Conservation (phyloP, 768 basidiomycete genomes). For the Podaxis sp. region DNA sequence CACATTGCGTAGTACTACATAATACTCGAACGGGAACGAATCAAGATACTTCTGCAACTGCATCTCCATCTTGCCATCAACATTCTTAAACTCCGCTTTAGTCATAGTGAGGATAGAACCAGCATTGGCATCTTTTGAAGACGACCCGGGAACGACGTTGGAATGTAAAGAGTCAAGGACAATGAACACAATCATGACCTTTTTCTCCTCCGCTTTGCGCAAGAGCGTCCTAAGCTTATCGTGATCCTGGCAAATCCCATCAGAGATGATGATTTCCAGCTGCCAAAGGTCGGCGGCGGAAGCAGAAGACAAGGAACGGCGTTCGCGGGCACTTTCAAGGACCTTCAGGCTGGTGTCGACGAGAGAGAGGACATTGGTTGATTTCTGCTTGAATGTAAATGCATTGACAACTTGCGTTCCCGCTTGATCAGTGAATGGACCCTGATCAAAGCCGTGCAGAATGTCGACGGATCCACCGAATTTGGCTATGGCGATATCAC, state of each 20-base stretch:
- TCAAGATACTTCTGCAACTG: constrained; percentile 89
- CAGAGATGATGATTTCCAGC: constrained; percentile 96
- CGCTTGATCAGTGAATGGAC: constrained; percentile 76
- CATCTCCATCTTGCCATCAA: constrained; percentile 82
- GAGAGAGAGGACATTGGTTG: constrained; percentile 83
- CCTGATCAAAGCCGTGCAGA: constrained; percentile 82
- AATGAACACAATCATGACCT: constrained; percentile 95
- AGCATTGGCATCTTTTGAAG: constrained; percentile 32
- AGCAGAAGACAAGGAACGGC: constrained; percentile 55
- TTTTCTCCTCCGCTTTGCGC: constrained; percentile 83
- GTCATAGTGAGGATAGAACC: constrained; percentile 93
- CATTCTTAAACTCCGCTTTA: constrained; percentile 82
- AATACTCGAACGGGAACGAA: constrained; percentile 97
- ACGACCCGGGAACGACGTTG: constrained; percentile 17
- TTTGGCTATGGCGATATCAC: constrained; percentile 89
- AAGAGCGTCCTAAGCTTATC: constrained; percentile 77
- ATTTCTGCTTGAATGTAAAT: constrained; percentile 88
- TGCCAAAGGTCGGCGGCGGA: constrained; percentile 91
- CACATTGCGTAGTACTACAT: constrained; percentile 87
- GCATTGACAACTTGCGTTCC: constrained; percentile 80
- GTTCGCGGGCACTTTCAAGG: constrained; percentile 76
- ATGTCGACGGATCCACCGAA: constrained; percentile 90
- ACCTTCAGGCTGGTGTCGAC: constrained; percentile 76
- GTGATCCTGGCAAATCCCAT: constrained; percentile 98
- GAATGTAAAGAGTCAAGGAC: constrained; percentile 85